phyloP scores from a whole-genome alignment of 192 early-diverging fungal species.

The Coemansia sp. region DNA sequence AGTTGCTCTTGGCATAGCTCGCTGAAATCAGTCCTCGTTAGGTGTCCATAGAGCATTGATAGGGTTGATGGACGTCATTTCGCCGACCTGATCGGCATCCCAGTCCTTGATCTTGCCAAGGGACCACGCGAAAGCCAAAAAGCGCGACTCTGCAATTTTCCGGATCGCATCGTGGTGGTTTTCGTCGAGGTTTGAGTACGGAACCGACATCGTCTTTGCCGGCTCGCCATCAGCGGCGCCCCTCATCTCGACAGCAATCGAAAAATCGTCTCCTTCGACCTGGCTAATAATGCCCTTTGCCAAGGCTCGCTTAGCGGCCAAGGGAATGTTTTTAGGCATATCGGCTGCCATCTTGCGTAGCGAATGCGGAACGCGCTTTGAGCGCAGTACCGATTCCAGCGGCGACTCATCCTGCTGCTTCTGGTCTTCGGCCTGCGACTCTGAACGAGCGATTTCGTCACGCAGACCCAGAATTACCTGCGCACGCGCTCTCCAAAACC shows the following conservation, averaged over 20 bases:
- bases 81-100: slow-evolving; percentile 48
- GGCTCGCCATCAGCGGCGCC: slow-evolving; percentile 1
- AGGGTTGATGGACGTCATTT: slow-evolving; percentile 57
- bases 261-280: slow-evolving; percentile 54
- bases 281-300: slow-evolving; percentile 41
- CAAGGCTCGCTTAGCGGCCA: slow-evolving; percentile 47
- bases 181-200: slow-evolving; percentile 34
- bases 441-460: slow-evolving; percentile 36
- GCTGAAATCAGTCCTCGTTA: slow-evolving; percentile 1
- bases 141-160: slow-evolving; percentile 57
- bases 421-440: background rate
- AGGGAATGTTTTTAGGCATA: slow-evolving; percentile 51
- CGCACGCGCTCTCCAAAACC: slow-evolving; percentile 61
- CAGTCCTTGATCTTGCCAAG: slow-evolving; percentile 44
- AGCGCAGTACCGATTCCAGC: slow-evolving; percentile 19
- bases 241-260: slow-evolving; percentile 46
- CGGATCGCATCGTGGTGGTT: slow-evolving; percentile 43
- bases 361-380: slow-evolving; percentile 41
- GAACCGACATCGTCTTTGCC: slow-evolving; percentile 21
- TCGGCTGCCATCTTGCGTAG: slow-evolving; percentile 55
- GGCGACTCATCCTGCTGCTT: slow-evolving; percentile 14
- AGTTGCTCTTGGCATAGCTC: too few relatives aligned
- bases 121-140: slow-evolving; percentile 59
- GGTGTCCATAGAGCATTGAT: slow-evolving; percentile 58
- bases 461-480: slow-evolving; percentile 57